Evolutionary conservation across 1,284 basidiomycete species (phyloP), one percentile per base, ranked within the genome.

Genomic region (Moesziomyces parantarcticus): DNA sequence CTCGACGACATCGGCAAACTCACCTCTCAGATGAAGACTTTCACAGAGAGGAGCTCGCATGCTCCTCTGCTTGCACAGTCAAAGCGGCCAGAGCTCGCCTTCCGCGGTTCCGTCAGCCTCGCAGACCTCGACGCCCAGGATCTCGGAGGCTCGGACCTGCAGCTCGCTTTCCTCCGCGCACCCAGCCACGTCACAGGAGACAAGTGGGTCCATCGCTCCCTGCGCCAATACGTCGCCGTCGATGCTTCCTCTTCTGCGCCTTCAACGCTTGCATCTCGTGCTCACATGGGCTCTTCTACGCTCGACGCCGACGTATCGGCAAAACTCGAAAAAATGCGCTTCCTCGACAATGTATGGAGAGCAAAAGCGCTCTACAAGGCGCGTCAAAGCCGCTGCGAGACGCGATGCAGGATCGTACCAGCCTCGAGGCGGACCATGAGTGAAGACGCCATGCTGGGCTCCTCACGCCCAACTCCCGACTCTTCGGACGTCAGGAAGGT

Each of bases 61-160:
- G 83, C 62, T 66, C 78, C 62, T 71, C 70, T 40, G 59, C 73
- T 36, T 49, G 58, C 59, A 18, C 66, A 55, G 42, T 71, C 86
- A 40, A 92, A 90, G 85, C 92, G 91, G 85, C 90, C 88, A 49
- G 91, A 91, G 11, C 89, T 98, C 87, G 88, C 88, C 29, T 97
- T 89, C 85, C 92, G 92, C 79, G 96, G 96, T 0, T 88, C 92
- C 2, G 87, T 97, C 52, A 92, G 94, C 77, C 86, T 98, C 6
- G 88, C 90, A 8, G 93, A 97, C 71, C 86, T 97, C 14, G 90
- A 90, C 3, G 92, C 89, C 0, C 66, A 58, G n/a, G 78, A 76
- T 44, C 69, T 79, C 8, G 73, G 73, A 22, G 57, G 67, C 3
- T 42, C 77, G 92, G 94, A 96, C 77, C 89, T 97, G 58, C 91